These are phyloP conservation scores for Amphirosellinia nigrospora DNA, from an alignment of 495 filamentous ascomycete species.

Conservation along the genomic window DNA sequence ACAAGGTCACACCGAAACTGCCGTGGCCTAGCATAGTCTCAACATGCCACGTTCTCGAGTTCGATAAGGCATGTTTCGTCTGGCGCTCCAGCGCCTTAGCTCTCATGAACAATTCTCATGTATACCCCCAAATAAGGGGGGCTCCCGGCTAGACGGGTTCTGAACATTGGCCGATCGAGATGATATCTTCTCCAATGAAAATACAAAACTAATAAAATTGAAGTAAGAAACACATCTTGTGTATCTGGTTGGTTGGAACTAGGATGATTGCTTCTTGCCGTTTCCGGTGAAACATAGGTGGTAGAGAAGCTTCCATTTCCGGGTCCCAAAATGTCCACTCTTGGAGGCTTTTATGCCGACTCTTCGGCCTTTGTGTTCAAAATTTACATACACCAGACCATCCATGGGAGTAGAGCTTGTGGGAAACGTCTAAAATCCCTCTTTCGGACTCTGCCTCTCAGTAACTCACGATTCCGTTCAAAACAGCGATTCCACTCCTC, in stretches of 20 bases:
- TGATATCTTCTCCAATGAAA: background rate
- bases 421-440: too few relatives aligned
- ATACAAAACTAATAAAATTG: background rate
- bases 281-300: conserved; percentile 3
- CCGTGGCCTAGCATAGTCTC: conserved; percentile 10
- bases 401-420: too few relatives aligned
- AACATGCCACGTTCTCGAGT: conserved; percentile 17
- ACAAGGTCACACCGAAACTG: conserved; percentile 10
- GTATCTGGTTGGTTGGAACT: background rate
- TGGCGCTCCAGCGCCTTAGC: background rate
- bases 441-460: too few relatives aligned
- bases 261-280: conserved; percentile 1
- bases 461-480: too few relatives aligned
- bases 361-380: too few relatives aligned
- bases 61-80: background rate
- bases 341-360: background rate
- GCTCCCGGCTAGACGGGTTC: conserved; percentile 5
- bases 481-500: too few relatives aligned
- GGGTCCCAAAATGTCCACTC: too few relatives aligned
- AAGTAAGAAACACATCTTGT: background rate
- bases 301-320: background rate
- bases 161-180: background rate
- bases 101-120: background rate
- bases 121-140: background rate
- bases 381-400: too few relatives aligned